phyloP scores from a whole-genome alignment of 2,329 filamentous ascomycete species.

The Fusarium austroafricanum region DNA sequence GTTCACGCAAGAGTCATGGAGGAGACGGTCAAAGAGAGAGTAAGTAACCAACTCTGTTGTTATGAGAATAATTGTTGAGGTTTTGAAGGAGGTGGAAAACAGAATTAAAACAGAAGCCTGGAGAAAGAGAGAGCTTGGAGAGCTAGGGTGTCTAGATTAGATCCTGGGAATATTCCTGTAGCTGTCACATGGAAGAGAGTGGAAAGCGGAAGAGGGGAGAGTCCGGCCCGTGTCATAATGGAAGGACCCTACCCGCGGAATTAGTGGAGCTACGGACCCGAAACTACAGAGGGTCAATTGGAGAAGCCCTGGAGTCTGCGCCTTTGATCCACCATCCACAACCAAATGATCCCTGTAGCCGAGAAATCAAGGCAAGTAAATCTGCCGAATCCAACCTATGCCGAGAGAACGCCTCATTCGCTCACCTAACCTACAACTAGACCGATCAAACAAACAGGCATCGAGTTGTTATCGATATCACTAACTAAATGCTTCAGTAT shows the following conservation, averaged over 20 bases:
- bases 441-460: neutral
- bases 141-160: conserved; percentile 8
- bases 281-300: conserved; percentile 7
- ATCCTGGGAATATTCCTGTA: neutral
- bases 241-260: conserved; percentile 2
- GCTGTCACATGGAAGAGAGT: conserved; percentile 39
- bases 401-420: neutral
- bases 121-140: conserved; percentile 11
- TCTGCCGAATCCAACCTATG: conserved; percentile 2
- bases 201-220: conserved; percentile 35
- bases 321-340: conserved; percentile 17
- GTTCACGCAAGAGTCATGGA: conserved; percentile 34
- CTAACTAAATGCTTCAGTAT: conserved; percentile 16
- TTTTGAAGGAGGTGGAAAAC: neutral
- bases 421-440: neutral
- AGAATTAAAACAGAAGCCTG: neutral
- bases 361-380: neutral
- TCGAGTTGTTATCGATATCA: neutral
- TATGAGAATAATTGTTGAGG: conserved; percentile 5
- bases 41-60: conserved; percentile 1
- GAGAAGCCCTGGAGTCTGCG: conserved; percentile 3
- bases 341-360: conserved; percentile 23
- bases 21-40: neutral
- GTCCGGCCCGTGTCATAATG: conserved; percentile 30
- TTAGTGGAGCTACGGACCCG: conserved; percentile 4